Conservation (phyloP, 2,329 filamentous ascomycete species). For the Colletotrichum magnum region DNA sequence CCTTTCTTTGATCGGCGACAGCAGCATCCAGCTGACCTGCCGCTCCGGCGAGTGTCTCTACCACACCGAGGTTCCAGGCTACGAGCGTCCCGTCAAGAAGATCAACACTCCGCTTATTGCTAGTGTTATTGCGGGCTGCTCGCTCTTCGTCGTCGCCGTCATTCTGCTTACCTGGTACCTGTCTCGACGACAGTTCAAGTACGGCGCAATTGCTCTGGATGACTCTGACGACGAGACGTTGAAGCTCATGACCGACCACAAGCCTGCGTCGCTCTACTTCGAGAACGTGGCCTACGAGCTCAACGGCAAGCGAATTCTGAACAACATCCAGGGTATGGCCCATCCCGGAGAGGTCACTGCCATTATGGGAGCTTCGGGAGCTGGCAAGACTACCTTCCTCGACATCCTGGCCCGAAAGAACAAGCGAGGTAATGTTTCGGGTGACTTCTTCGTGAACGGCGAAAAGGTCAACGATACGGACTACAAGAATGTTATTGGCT, state of each 20-base stretch:
- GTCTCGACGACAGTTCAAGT: conserved; percentile 78
- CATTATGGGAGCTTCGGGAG: conserved; percentile 98
- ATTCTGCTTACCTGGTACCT: conserved; percentile 91
- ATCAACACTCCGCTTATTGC: conserved; percentile 98
- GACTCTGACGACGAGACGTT: conserved; percentile 90
- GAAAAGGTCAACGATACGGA: conserved; percentile 88
- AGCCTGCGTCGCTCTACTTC: conserved; percentile 89
- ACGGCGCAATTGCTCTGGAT: conserved; percentile 84
- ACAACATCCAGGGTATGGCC: conserved; percentile 86
- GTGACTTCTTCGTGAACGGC: conserved; percentile 93
- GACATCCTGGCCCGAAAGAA: conserved; percentile 98
- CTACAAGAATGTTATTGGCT: conserved; percentile 93
- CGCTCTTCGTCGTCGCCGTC: conserved; percentile 89
- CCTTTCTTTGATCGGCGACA: conserved; percentile 88
- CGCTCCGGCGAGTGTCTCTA: conserved; percentile 93
- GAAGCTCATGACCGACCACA: conserved; percentile 91
- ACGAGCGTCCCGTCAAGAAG: conserved; percentile 87
- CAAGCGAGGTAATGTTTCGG: conserved; percentile 84
- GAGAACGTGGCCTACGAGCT: conserved; percentile 89
- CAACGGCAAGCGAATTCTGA: conserved; percentile 89
- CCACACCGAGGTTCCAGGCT: conserved; percentile 92
- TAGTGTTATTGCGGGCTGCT: conserved; percentile 87
- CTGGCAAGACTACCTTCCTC: conserved; percentile 96
- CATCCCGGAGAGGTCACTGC: conserved; percentile 95
- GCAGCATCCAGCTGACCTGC: conserved; percentile 87